phyloP scores from a whole-genome alignment of 352 stramenopile genomes.

The Globisporangium recalcitrans region DNA sequence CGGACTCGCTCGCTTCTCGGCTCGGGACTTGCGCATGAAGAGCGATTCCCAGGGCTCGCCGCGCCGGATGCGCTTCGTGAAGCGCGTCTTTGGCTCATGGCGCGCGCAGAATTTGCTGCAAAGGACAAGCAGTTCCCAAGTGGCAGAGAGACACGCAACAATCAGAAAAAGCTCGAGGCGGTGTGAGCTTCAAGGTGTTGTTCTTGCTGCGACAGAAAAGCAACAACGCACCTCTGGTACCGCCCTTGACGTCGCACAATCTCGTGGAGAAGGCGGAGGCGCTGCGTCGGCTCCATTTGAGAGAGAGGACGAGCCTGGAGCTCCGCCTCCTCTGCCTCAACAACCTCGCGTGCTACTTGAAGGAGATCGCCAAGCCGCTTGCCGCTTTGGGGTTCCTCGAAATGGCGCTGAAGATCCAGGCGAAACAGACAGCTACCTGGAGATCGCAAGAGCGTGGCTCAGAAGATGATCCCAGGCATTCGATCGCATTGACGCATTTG shows the following conservation, averaged over 20 bases:
- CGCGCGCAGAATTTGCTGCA: constrained; percentile 49
- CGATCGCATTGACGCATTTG: constrained; percentile 45
- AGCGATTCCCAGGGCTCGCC: constrained; percentile 56
- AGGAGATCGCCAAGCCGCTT: constrained; percentile 35
- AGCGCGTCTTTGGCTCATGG: constrained; percentile 44
- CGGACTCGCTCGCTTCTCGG: constrained; percentile 51
- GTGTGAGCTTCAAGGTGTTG: neutral
- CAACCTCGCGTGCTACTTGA: constrained; percentile 61
- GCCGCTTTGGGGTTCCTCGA: constrained; percentile 41
- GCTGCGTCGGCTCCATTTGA: constrained; percentile 20
- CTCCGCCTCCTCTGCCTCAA: constrained; percentile 57
- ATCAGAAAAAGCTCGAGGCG: neutral
- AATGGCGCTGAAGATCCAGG: constrained; percentile 41
- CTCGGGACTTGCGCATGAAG: constrained; percentile 71
- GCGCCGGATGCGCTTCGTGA: constrained; percentile 25
- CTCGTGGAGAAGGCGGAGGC: constrained; percentile 28
- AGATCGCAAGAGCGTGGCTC: neutral
- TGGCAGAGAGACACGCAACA: neutral
- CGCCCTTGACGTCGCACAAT: constrained; percentile 36
- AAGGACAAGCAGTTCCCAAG: neutral
- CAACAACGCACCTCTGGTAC: constrained; percentile 36
- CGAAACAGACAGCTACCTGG: constrained; percentile 16
- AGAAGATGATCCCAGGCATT: constrained; percentile 7
- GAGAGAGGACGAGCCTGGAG: constrained; percentile 13
- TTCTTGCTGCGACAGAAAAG: neutral